Evolutionary conservation across 352 stramenopile genomes (phyloP).

Genomic region (Thalassiosira exigua): DNA sequence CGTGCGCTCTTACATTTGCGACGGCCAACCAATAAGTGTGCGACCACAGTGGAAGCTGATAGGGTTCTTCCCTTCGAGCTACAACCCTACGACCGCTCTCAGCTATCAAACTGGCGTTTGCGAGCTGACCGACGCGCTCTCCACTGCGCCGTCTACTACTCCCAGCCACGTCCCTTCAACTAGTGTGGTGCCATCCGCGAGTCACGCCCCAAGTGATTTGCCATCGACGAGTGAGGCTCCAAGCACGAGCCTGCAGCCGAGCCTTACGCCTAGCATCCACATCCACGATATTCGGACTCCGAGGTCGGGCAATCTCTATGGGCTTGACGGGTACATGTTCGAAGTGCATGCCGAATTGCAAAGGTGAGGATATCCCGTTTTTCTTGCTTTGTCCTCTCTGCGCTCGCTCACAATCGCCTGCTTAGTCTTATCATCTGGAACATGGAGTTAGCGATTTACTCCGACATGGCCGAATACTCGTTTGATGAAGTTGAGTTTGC

Average conservation of each 20-base stretch:
- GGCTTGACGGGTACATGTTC: constrained; percentile 24
- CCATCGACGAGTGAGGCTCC: not conserved
- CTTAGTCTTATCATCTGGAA: constrained; percentile 17
- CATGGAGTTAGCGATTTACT: constrained; percentile 30
- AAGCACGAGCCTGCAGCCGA: not conserved
- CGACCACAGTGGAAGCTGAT: constrained; percentile 49
- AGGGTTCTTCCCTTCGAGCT: constrained; percentile 35
- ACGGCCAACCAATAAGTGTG: constrained; percentile 9
- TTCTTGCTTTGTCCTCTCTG: no score
- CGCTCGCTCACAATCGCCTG: no score
- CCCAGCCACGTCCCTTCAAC: no score
- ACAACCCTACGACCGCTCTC: not conserved
- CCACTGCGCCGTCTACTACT: no score
- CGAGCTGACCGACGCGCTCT: not conserved
- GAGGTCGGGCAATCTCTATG: not conserved
- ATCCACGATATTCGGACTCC: constrained; percentile 5
- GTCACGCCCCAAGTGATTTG: constrained; percentile 2
- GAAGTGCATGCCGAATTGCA: constrained; percentile 16
- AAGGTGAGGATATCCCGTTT: no score
- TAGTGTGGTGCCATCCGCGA: constrained; percentile 1
- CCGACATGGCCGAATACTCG: constrained; percentile 2
- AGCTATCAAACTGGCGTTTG: not conserved
- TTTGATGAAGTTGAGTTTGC: not conserved
- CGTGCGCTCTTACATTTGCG: constrained; percentile 34
- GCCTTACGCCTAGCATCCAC: not conserved